phyloP scores from a whole-genome alignment of 805 yeast species.

The Ogataea henricii region DNA sequence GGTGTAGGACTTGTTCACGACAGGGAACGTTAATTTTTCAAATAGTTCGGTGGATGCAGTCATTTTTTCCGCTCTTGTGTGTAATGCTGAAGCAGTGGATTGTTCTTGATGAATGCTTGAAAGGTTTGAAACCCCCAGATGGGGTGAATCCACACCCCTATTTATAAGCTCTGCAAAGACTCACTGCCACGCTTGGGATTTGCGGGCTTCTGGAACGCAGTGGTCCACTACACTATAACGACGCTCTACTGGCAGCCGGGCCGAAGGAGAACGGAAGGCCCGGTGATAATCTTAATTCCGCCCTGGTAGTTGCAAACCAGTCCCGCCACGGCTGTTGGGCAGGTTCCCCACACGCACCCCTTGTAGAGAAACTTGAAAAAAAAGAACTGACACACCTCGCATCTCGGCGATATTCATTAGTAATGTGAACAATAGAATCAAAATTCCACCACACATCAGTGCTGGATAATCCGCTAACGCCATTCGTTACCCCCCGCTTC shows the following conservation, averaged over 20 bases:
- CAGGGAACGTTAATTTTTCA: constrained; percentile 36
- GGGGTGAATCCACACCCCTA: constrained; percentile 1
- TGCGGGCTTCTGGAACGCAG: not conserved
- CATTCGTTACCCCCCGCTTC: not conserved
- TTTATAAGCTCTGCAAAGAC: constrained; percentile 8
- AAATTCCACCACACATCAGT: not conserved
- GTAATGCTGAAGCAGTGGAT: too few species aligned
- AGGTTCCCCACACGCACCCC: constrained; percentile 8
- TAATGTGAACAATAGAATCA: constrained; percentile 1
- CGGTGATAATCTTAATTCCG: not conserved
- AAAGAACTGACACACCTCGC: constrained; percentile 5
- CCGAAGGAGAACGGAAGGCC: not conserved
- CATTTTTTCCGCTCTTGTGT: too few species aligned
- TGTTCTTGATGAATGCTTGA: too few species aligned
- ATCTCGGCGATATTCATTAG: not conserved
- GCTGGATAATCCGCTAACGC: not conserved
- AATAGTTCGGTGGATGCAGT: constrained; percentile 20
- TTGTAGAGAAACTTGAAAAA: not conserved
- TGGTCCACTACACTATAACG: not conserved
- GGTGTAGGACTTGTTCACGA: constrained; percentile 34
- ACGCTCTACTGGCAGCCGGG: not conserved
- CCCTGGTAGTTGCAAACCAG: not conserved
- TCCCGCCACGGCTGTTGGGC: not conserved
- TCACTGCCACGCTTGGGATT: not conserved
- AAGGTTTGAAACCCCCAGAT: not conserved